These are phyloP conservation scores for Perilla frutescens DNA, from an alignment of 257 asterid species.

Conservation along the genomic window DNA sequence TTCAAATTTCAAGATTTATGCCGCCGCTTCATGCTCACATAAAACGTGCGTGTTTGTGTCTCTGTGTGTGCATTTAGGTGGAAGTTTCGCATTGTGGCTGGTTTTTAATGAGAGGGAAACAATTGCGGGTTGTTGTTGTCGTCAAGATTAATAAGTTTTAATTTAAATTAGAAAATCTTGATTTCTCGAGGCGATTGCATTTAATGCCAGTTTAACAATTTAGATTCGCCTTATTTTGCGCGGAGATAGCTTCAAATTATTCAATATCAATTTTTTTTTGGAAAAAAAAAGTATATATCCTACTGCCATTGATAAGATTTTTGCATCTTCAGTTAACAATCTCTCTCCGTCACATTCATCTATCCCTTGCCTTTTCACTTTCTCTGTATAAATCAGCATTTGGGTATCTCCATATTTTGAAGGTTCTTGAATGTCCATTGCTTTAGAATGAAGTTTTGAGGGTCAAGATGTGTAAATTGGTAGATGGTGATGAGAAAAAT, in stretches of 20 bases:
- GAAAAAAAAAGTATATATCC: neutral
- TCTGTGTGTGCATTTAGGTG: slow-evolving; percentile 31
- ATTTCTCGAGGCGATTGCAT: slow-evolving; percentile 45
- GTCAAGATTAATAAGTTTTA: slow-evolving; percentile 26
- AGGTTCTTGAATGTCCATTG: slow-evolving; percentile 24
- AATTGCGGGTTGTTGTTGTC: slow-evolving; percentile 14
- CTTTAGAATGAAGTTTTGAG: slow-evolving; percentile 26
- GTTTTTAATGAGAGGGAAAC: slow-evolving; percentile 18
- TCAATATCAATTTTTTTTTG: slow-evolving; percentile 6
- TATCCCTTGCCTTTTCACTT: slow-evolving; percentile 10
- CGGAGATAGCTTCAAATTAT: slow-evolving; percentile 26
- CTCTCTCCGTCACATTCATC: slow-evolving; percentile 1
- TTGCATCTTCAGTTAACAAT: slow-evolving; percentile 3
- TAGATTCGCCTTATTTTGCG: slow-evolving; percentile 59
- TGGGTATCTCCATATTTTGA: slow-evolving; percentile 20
- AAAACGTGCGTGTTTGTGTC: slow-evolving; percentile 10
- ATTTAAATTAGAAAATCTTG: slow-evolving; percentile 26
- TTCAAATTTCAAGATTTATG: slow-evolving; percentile 26
- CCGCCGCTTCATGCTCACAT: slow-evolving; percentile 19
- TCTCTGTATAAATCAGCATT: slow-evolving; percentile 1
- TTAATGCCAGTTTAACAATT: slow-evolving; percentile 38
- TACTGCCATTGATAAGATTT: neutral
- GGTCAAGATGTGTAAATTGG: slow-evolving; percentile 43
- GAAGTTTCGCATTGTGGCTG: slow-evolving; percentile 38
- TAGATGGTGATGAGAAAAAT: slow-evolving; percentile 15